These are phyloP conservation scores for Talaromyces funiculosus DNA, from an alignment of 2,329 filamentous ascomycete genomes.

Conservation along the genomic window DNA sequence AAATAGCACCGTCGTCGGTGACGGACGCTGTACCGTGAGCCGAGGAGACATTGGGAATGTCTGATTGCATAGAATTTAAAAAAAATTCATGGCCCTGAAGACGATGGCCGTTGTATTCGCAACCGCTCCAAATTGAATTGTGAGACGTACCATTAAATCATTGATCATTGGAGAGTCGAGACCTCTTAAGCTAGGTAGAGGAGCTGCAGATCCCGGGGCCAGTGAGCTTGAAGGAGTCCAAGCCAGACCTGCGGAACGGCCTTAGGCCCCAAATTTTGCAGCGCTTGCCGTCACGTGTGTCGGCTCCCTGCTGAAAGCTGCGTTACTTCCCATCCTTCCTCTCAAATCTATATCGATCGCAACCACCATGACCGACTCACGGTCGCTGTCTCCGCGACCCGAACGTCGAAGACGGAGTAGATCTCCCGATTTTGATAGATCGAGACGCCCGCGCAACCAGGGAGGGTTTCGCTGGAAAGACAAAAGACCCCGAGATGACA, in stretches of 20 bases:
- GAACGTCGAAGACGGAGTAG: constrained; percentile 39
- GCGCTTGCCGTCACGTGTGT: constrained; percentile 10
- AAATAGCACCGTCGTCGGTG: constrained; percentile 86
- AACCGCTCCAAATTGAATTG: background rate
- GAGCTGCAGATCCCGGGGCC: background rate
- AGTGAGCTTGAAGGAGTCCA: background rate
- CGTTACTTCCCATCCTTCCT: constrained; percentile 5
- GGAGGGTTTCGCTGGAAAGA: constrained; percentile 47
- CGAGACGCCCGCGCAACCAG: constrained; percentile 35
- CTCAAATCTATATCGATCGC: background rate
- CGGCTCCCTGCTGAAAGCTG: background rate
- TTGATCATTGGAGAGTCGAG: background rate
- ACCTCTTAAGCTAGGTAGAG: too few species aligned
- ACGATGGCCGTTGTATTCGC: background rate
- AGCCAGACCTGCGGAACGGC: background rate
- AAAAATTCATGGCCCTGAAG: background rate
- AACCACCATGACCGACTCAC: constrained; percentile 8
- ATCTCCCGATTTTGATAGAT: constrained; percentile 34
- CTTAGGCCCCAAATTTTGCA: constrained; percentile 4
- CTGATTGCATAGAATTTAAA: background rate
- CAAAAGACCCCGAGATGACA: constrained; percentile 51
- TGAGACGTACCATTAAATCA: background rate
- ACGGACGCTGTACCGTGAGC: constrained; percentile 49
- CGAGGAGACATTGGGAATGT: constrained; percentile 53
- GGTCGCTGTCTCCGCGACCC: constrained; percentile 23